Evolutionary conservation across 2,329 filamentous ascomycete genomes (phyloP), one percentile per base, ranked within the genome.

Genomic region (Colletotrichum horii): DNA sequence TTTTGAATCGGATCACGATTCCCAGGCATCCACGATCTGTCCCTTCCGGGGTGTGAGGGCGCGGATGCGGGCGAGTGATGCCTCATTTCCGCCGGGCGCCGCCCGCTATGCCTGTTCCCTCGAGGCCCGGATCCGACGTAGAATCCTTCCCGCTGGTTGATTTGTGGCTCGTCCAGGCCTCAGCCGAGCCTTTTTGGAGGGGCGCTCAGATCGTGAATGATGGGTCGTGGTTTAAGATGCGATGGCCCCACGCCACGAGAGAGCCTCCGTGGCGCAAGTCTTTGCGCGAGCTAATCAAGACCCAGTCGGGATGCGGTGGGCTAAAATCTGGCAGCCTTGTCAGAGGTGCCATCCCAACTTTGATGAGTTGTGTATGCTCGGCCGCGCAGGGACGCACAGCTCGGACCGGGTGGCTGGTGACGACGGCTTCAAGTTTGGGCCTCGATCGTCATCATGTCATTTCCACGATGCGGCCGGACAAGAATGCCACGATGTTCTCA

Each of bases 341-440:
- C 52, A 75, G 69, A 73, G 62, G 62, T 75, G 69, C 56, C 73
- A 75, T 75, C 69, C 58, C 34, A 68, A 71, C 68, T 67, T 67
- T 68, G 62, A 34, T 62, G 67, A 62, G 26, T 68, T 58, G 43
- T 14, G 15, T 22, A 62, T 30, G 68, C 61, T 68, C 43, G 64
- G 70, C 62, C 69, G 55, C 62, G 32, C 38, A 67, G 38, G 60
- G 64, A 32, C 64, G 66, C 56, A 55, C 24, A 56, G 64, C 64
- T 72, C 69, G 56, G 64, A 67, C 73, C 38, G 26, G 61, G 69
- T 72, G 73, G 69, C 69, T 72, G 62, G 62, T 58, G 69, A 73
- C 62, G 64, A 62, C 22, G 62, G 70, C 62, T 65, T 74, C 66
- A 48, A 30, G 58, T 65, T n/a, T 66, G 56, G 52, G 22, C 26